phyloP scores from a whole-genome alignment of 2,329 filamentous ascomycete genomes.

The Alternaria atra region DNA sequence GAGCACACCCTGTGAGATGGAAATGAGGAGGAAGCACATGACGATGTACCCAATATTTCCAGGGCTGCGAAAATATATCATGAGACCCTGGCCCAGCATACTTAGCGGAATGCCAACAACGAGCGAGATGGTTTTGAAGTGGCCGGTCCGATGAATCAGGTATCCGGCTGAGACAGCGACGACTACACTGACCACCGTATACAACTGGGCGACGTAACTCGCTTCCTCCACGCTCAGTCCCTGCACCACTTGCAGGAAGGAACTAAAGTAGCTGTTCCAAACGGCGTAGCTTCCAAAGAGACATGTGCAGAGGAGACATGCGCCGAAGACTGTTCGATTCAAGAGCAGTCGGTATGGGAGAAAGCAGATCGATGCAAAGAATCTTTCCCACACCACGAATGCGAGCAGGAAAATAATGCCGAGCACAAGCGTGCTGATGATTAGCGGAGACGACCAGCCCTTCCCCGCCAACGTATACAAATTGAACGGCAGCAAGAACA shows the following conservation, averaged over 20 bases:
- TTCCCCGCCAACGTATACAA: slow-evolving; percentile 35
- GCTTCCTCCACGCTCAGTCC: slow-evolving; percentile 35
- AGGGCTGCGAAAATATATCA: slow-evolving; percentile 41
- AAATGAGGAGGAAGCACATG: slow-evolving; percentile 43
- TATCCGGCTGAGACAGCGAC: slow-evolving; percentile 18
- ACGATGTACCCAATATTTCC: slow-evolving; percentile 40
- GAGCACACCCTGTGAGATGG: slow-evolving; percentile 33
- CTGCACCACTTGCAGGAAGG: slow-evolving; percentile 50
- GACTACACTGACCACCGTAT: slow-evolving; percentile 37
- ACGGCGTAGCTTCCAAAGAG: slow-evolving; percentile 37
- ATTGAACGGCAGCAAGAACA: slow-evolving; percentile 75
- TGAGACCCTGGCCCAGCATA: slow-evolving; percentile 32
- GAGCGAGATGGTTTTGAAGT: slow-evolving; percentile 27
- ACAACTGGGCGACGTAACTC: slow-evolving; percentile 47
- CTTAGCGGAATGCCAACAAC: slow-evolving; percentile 28
- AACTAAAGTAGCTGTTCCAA: slow-evolving; percentile 51
- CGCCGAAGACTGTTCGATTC: slow-evolving; percentile 57
- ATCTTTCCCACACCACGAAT: slow-evolving; percentile 51
- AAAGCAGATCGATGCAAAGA: slow-evolving; percentile 47
- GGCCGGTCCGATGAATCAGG: slow-evolving; percentile 27
- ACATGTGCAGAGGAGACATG: slow-evolving; percentile 58
- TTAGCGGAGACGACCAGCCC: slow-evolving; percentile 33
- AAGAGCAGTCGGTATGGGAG: slow-evolving; percentile 50
- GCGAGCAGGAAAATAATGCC: slow-evolving; percentile 44
- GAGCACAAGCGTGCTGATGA: slow-evolving; percentile 49